These are phyloP conservation scores for Chytriomyces sp. DNA, from an alignment of 192 early-diverging fungal species.

Conservation along the genomic window DNA sequence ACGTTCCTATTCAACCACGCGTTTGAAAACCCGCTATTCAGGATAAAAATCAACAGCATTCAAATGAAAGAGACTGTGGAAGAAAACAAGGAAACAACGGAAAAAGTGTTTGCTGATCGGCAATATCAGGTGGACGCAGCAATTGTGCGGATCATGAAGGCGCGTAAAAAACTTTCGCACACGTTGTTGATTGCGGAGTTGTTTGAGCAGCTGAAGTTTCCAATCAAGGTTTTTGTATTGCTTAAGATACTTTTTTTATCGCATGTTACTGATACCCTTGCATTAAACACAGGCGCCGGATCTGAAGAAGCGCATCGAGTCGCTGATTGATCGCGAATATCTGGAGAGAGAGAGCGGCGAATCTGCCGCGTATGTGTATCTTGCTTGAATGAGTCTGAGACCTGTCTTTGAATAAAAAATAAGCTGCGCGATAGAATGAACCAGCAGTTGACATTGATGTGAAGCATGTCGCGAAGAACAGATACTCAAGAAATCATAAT, in stretches of 20 bases:
- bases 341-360: slow-evolving; percentile 72
- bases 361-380: slow-evolving; percentile 30
- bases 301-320: slow-evolving; percentile 92
- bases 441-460: no score
- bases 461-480: no score
- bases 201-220: slow-evolving; percentile 74
- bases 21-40: slow-evolving; percentile 58
- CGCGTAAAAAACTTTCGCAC: slow-evolving; percentile 81
- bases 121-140: slow-evolving; percentile 82
- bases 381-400: slow-evolving; percentile 42
- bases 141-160: slow-evolving; percentile 75
- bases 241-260: slow-evolving; percentile 33
- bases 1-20: slow-evolving; percentile 8
- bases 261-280: background rate
- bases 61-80: slow-evolving; percentile 67
- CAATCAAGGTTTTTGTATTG: slow-evolving; percentile 66
- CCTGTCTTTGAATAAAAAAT: no score
- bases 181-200: slow-evolving; percentile 80
- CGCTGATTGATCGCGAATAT: slow-evolving; percentile 96
- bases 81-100: slow-evolving; percentile 83
- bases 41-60: slow-evolving; percentile 59
- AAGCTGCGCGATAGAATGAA: no score
- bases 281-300: background rate
- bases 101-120: slow-evolving; percentile 84
- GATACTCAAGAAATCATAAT: no score